Evolutionary conservation across 2,329 filamentous ascomycete species (phyloP).

Genomic region (Sclerotinia borealis): DNA sequence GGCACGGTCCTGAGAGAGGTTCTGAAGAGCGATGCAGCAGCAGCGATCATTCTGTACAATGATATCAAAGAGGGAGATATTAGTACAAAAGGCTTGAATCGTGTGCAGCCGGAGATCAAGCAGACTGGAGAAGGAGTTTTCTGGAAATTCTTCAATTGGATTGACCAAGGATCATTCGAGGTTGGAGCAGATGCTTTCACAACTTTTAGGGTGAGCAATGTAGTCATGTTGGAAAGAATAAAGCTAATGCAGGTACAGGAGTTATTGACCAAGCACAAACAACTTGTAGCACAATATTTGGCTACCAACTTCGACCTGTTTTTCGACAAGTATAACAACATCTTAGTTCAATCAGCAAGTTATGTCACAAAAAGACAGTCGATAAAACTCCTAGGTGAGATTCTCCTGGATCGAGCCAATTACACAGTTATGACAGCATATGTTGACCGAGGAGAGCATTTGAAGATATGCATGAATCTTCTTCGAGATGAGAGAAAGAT

Average conservation of each 20-base stretch:
- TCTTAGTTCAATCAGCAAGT: conserved; percentile 83
- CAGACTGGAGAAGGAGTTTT: conserved; percentile 82
- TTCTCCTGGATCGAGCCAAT: conserved; percentile 88
- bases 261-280: conserved; percentile 89
- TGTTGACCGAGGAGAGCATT: conserved; percentile 87
- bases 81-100: conserved; percentile 62
- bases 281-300: conserved; percentile 81
- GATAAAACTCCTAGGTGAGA: conserved; percentile 93
- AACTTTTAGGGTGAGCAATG: conserved; percentile 72
- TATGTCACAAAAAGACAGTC: conserved; percentile 98
- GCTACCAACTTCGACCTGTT: conserved; percentile 88
- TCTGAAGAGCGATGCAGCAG: conserved; percentile 81
- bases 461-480: conserved; percentile 98
- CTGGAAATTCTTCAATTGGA: conserved; percentile 97
- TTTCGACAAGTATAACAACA: conserved; percentile 83
- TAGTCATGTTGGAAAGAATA: neutral
- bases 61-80: conserved; percentile 68
- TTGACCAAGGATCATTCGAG: conserved; percentile 93
- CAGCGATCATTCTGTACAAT: conserved; percentile 88
- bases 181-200: conserved; percentile 96
- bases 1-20: conserved; percentile 86
- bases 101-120: conserved; percentile 68
- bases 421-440: conserved; percentile 98
- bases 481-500: conserved; percentile 93
- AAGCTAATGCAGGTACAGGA: conserved; percentile 52